These are phyloP conservation scores for Malassezia brasiliensis DNA, from an alignment of 1,284 basidiomycete species.

Conservation along the genomic window DNA sequence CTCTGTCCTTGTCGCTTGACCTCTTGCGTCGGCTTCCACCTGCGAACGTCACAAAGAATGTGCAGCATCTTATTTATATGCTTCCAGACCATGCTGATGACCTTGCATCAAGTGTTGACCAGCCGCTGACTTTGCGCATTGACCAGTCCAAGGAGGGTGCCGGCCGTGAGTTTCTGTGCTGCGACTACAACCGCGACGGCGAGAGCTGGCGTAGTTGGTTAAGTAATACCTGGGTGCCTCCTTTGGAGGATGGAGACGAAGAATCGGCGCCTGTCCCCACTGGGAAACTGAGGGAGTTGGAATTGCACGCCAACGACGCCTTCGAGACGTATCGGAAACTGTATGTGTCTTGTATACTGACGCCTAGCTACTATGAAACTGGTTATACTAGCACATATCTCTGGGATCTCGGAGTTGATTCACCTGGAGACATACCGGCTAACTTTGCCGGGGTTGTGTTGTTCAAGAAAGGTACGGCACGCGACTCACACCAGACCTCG, in stretches of 20 bases:
- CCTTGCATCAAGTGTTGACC: conserved; percentile 85
- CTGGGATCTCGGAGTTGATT: conserved; percentile 85
- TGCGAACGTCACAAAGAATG: conserved; percentile 77
- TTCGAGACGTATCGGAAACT: conserved; percentile 96
- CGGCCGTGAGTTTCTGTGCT: conserved; percentile 81
- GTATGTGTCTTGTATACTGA: conserved; percentile 59
- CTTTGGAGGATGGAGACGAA: conserved; percentile 49
- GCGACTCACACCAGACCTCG: conserved; percentile 1
- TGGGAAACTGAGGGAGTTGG: conserved; percentile 76
- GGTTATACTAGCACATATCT: conserved; percentile 95
- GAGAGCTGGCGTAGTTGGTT: conserved; percentile 92
- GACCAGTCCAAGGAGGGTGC: conserved; percentile 58
- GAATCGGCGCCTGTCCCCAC: conserved; percentile 61
- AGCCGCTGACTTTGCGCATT: conserved; percentile 71
- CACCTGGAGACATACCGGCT: conserved; percentile 51
- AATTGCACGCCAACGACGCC: conserved; percentile 84
- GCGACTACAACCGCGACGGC: conserved; percentile 95
- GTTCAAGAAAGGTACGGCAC: conserved; percentile 76
- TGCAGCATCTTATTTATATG: conserved; percentile 62
- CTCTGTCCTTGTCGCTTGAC: conserved; percentile 58
- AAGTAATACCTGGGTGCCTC: conserved; percentile 84
- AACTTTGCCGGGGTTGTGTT: conserved; percentile 89
- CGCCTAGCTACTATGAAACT: conserved; percentile 65
- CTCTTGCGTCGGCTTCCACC: conserved; percentile 90
- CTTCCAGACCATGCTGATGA: conserved; percentile 88